Evolutionary conservation across 495 filamentous ascomycete species (phyloP), one percentile per base, ranked within the genome.

Genomic region (Penicillium alfredii): DNA sequence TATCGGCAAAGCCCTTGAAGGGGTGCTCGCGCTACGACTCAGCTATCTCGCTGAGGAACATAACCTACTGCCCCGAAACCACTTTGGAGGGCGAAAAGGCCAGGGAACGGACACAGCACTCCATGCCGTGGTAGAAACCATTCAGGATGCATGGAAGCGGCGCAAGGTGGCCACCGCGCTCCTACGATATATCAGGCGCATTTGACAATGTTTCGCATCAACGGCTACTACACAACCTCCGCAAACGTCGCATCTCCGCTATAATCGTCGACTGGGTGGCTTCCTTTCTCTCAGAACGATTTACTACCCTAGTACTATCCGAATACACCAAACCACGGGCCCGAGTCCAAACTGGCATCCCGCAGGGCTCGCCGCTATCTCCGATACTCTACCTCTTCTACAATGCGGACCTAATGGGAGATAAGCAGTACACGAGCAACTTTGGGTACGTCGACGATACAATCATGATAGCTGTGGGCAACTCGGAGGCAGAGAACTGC

Each of bases 131-230:
- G n/a, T n/a, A n/a, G n/a, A n/a, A n/a, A n/a, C n/a, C n/a, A n/a
- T n/a, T n/a, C n/a, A n/a, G n/a, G n/a, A n/a, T n/a, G n/a, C n/a
- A n/a, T n/a, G n/a, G n/a, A n/a, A n/a, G n/a, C n/a, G n/a, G n/a
- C n/a, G n/a, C n/a, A n/a, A n/a, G 1, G 28, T 31, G 4, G 51
- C 37, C 0, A 31, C 33, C 3, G 23, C 52, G 15, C 21, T 62
- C 0, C 31, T 45, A 6, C 0, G 54, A 60, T 14, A 33, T 58
- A 0, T 25, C 53, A 1, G 54, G 57, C 1, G 61, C 58, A 0
- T 67, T 58, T 21, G 46, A 67, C 23, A 54, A 55, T 16, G 53
- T 64, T 4, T 49, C 41, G 0, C 42, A 50, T 22, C 15, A 13
- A 8, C 14, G 50, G 5, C 41, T 63, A 1, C 29, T 61, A 0